Percentiles rank a stretch among this genome's conserved stretches.
Evolutionary conservation across 1,284 basidiomycete genomes (phyloP).

Genomic region (Vanrija humicola): DNA sequence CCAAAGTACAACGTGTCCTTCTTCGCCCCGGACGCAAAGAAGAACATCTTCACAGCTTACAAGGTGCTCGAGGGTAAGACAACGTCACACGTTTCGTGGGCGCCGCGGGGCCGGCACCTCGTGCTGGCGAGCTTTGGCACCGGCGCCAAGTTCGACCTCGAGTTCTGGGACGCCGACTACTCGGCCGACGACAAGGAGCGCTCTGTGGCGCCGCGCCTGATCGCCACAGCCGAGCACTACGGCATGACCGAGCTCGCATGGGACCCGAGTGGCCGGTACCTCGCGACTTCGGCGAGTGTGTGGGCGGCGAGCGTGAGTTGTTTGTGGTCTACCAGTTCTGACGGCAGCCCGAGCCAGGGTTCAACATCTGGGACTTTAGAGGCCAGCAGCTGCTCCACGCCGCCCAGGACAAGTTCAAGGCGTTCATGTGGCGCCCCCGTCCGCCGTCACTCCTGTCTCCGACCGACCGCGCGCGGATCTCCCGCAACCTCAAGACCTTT

Average conservation of each 20-base stretch:
- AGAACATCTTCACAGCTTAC: conserved; percentile 91
- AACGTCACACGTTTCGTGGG: conserved; percentile 96
- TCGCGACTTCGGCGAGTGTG: conserved; percentile 89
- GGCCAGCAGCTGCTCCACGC: conserved; percentile 87
- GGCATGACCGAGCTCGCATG: conserved; percentile 97
- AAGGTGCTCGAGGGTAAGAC: conserved; percentile 79
- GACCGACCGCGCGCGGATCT: conserved; percentile 78
- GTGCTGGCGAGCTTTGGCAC: conserved; percentile 94
- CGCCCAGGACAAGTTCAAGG: conserved; percentile 93
- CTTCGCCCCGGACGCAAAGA: conserved; percentile 94
- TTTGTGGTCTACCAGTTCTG: conserved; percentile 84
- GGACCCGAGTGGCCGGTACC: conserved; percentile 94
- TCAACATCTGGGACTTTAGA: conserved; percentile 95
- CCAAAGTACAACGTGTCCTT: conserved; percentile 96
- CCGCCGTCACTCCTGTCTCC: conserved; percentile 81
- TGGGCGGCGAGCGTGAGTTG: conserved; percentile 71
- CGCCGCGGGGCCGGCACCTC: conserved; percentile 91
- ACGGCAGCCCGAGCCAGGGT: conserved; percentile 92
- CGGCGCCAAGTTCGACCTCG: conserved; percentile 90
- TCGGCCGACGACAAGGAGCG: conserved; percentile 72
- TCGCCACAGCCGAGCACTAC: conserved; percentile 88
- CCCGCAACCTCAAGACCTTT: conserved; percentile 88
- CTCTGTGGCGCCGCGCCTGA: conserved; percentile 79
- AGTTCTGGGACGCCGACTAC: conserved; percentile 99
- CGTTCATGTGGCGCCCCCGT: conserved; percentile 96